Evolutionary conservation across 2,329 filamentous ascomycete species (phyloP).

Genomic region (Colletotrichum sublineola): DNA sequence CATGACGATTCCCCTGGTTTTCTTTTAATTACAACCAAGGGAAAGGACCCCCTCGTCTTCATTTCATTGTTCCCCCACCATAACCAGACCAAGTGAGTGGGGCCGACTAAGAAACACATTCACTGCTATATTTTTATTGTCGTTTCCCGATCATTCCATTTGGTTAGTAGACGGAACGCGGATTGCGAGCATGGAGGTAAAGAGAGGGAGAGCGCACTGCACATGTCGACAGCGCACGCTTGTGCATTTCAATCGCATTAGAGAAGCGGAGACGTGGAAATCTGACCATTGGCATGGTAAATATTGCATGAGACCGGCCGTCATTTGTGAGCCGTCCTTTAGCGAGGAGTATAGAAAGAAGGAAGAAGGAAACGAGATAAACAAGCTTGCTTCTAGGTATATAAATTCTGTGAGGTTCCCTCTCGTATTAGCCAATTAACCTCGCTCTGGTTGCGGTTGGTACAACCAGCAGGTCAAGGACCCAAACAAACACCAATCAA

Average conservation of each 20-base stretch:
- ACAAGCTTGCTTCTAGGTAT: not conserved
- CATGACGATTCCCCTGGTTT: constrained; percentile 15
- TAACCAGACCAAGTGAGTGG: not conserved
- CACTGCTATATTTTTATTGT: not conserved
- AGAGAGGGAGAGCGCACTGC: not conserved
- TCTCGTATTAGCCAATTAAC: not conserved
- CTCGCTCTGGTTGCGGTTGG: not conserved
- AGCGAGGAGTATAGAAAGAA: not conserved
- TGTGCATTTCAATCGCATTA: not conserved
- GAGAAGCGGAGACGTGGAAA: not conserved
- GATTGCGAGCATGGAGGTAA: constrained; percentile 1
- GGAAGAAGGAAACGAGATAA: not conserved
- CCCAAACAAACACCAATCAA: not conserved
- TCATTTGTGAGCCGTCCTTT: not conserved
- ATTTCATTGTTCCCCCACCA: not conserved
- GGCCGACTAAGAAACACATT: constrained; percentile 4
- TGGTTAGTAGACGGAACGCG: constrained; percentile 23
- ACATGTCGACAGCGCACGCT: not conserved
- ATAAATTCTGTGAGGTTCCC: not conserved
- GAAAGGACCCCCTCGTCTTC: not conserved
- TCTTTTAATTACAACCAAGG: not conserved
- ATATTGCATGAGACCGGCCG: constrained; percentile 4
- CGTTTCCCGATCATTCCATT: not conserved
- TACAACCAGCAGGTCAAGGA: constrained; percentile 3
- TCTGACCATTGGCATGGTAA: constrained; percentile 4